Conservation (phyloP, 257 asterid genomes). For the Nicotiana tomentosiformis region DNA sequence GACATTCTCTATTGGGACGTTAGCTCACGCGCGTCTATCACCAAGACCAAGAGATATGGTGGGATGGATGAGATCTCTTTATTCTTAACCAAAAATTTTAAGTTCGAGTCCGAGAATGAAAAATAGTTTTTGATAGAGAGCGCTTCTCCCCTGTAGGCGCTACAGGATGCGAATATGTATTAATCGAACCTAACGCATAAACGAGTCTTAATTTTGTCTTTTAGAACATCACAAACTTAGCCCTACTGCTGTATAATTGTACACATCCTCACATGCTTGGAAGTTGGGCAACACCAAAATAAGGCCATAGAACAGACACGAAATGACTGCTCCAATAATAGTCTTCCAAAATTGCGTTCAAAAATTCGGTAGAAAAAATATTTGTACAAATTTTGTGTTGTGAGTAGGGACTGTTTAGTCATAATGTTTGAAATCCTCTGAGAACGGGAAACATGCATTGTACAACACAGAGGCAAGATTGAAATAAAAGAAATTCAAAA, state of each 20-base stretch:
- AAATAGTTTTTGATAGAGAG: too few relatives aligned
- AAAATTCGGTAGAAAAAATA: neutral
- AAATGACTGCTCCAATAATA: neutral
- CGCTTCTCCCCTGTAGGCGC: too few relatives aligned
- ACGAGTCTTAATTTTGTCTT: neutral
- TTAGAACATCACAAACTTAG: neutral
- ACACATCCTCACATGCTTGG: slow-evolving; percentile 1
- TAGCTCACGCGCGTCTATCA: too few relatives aligned
- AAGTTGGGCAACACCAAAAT: neutral
- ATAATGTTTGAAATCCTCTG: neutral
- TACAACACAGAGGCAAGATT: neutral
- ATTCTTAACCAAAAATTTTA: too few relatives aligned
- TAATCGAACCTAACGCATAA: too few relatives aligned
- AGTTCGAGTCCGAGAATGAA: too few relatives aligned
- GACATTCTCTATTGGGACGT: too few relatives aligned
- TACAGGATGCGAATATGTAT: too few relatives aligned
- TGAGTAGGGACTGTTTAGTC: neutral
- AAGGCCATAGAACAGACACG: slow-evolving; percentile 5
- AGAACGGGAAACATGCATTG: neutral
- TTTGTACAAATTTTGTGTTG: neutral
- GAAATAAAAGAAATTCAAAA: too few relatives aligned
- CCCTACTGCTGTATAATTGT: neutral
- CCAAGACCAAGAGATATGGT: too few relatives aligned
- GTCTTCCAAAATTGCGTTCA: neutral
- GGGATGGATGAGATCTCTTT: too few relatives aligned